Base-by-base conservation (phyloP, 331 rosid species). In the Stylosanthes scabra region DNA sequence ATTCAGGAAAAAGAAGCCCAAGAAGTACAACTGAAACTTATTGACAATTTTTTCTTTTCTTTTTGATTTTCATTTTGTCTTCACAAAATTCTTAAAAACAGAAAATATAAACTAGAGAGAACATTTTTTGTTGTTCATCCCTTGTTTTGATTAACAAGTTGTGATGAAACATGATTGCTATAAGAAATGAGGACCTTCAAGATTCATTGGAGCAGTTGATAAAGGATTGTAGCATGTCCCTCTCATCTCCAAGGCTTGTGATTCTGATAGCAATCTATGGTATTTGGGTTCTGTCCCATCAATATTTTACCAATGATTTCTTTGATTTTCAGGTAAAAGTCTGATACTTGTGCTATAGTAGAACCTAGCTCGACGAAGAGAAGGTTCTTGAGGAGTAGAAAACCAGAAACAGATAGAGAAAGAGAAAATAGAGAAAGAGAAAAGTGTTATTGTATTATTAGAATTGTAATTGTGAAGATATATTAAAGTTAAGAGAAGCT, bases 231-330 rank as follows among this genome's bases (percentile, higher is more conserved):
- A 63, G 95, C 51, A 84, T 93, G 58, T 87, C 97, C 37, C 89
- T 93, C 59, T 93, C 98, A 28, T 93, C 98, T 52, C 97, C 98
- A 14, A 85, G 98, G 86, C 98, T 94, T 60, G 90, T 89, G 74
- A 86, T 94, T 75, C 98, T 96, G 3, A 95, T 93, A 11, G 82
- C 93, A 70, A 83, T 94, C 68, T 94, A 72, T 63, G 97, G 97
- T 45, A 66, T 91, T 12, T 94, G 97, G 97, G 66, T 77, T 58
- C 76, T 93, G 67, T 85, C 88, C 68, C 96, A 91, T 83, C 87
- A 52, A 59, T 86, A 84, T 81, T 45, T 91, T 55, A 16, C 77
- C 72, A 78, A 71, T 52, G 90, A 89, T 73, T 74, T 85, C 57
- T 88, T 94, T 66, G 96, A 94, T 86, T 94, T 94, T 83, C 96